Evolutionary conservation across 305 asterid species (phyloP).

Genomic region (Euphrasia arctica): DNA sequence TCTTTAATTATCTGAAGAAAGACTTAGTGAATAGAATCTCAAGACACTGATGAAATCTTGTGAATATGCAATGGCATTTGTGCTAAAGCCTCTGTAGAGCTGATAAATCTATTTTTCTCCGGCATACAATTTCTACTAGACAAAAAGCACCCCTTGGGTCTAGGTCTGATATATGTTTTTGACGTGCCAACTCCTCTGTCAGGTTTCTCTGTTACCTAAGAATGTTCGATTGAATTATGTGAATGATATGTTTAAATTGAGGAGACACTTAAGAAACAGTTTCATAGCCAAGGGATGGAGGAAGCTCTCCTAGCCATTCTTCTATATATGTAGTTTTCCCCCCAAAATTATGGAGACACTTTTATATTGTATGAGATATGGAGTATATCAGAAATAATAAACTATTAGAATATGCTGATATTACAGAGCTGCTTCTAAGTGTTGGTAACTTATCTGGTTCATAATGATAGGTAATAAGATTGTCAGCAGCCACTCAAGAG

Average conservation of each 20-base stretch:
- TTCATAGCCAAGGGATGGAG: background rate
- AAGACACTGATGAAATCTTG: too few species aligned
- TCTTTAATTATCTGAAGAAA: too few species aligned
- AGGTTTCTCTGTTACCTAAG: background rate
- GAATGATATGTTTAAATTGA: background rate
- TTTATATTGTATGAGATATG: background rate
- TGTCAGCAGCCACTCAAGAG: constrained; percentile 98
- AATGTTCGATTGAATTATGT: background rate
- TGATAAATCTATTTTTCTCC: background rate
- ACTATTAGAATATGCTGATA: background rate
- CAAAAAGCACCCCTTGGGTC: background rate
- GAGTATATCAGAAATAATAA: background rate
- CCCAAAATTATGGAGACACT: background rate
- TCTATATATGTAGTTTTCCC: too few species aligned
- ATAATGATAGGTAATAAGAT: constrained; percentile 72
- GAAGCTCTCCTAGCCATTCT: background rate
- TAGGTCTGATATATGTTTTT: background rate
- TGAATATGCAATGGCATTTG: background rate
- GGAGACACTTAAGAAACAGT: background rate
- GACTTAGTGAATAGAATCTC: too few species aligned
- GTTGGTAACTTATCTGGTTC: constrained; percentile 29
- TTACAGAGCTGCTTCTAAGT: background rate
- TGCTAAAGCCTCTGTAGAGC: background rate
- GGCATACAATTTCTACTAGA: too few species aligned
- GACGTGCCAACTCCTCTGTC: background rate